A percentile compares a stretch with the other conserved stretches of the same genome.
Conservation (phyloP, 2,329 filamentous ascomycete genomes). For the Hypocrella siamensis region DNA sequence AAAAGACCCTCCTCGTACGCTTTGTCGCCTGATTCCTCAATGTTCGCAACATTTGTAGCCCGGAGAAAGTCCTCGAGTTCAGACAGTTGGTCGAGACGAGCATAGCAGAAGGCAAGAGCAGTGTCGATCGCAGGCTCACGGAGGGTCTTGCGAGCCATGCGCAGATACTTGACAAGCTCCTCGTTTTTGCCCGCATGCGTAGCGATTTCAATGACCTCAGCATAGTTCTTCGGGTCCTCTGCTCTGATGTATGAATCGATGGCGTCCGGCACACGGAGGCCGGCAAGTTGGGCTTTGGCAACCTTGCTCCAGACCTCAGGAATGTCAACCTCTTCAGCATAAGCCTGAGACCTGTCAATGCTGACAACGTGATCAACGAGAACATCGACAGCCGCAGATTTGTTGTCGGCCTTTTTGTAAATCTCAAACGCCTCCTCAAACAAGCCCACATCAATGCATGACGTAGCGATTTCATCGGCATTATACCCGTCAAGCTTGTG, state of each 20-base stretch:
- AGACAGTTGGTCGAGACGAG: constrained; percentile 75
- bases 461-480: constrained; percentile 78
- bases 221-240: constrained; percentile 80
- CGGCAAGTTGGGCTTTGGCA: constrained; percentile 93
- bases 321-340: constrained; percentile 84
- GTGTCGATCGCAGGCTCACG: constrained; percentile 91
- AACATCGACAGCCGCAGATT: constrained; percentile 73
- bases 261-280: constrained; percentile 77
- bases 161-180: constrained; percentile 88
- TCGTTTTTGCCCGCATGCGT: constrained; percentile 95
- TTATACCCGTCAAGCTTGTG: constrained; percentile 81
- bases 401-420: constrained; percentile 93
- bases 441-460: constrained; percentile 88
- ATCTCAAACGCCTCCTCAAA: constrained; percentile 97
- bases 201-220: constrained; percentile 90
- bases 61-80: constrained; percentile 96
- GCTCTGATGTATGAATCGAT: constrained; percentile 98
- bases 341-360: constrained; percentile 92
- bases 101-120: constrained; percentile 82
- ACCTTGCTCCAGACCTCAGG: constrained; percentile 98
- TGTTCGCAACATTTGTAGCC: constrained; percentile 82
- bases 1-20: constrained; percentile 89
- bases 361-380: constrained; percentile 93
- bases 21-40: constrained; percentile 96
- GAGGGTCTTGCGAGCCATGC: constrained; percentile 93